Percentiles rank a stretch among this genome's conserved stretches.
These are phyloP conservation scores for Elymus sibiricus DNA, from an alignment of 176 grass and related monocot genomes.

Conservation along the genomic window DNA sequence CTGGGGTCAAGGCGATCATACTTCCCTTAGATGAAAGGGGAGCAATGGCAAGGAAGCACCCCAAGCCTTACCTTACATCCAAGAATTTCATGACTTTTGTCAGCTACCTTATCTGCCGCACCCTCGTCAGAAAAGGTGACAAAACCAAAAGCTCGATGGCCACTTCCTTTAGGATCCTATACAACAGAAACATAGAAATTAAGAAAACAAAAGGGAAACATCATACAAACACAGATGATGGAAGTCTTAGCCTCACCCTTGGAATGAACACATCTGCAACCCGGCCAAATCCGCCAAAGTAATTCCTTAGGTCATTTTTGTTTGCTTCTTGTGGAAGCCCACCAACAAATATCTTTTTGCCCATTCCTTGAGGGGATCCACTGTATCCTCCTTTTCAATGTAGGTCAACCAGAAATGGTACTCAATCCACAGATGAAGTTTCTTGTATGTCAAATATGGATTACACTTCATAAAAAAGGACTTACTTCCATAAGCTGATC, in stretches of 20 bases:
- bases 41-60: neutral
- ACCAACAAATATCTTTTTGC: slow-evolving; percentile 96
- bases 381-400: slow-evolving; percentile 29
- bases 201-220: neutral
- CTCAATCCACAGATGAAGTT: neutral
- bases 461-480: neutral
- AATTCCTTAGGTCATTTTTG: slow-evolving; percentile 78
- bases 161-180: slow-evolving; percentile 97
- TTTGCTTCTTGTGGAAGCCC: slow-evolving; percentile 88
- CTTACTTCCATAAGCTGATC: slow-evolving; percentile 73
- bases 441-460: neutral
- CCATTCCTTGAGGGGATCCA: slow-evolving; percentile 49
- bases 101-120: slow-evolving; percentile 77
- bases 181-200: neutral
- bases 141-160: slow-evolving; percentile 90
- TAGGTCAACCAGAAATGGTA: neutral
- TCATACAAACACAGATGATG: neutral
- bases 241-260: slow-evolving; percentile 43
- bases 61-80: slow-evolving; percentile 66
- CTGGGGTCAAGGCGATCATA: neutral
- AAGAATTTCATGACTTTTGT: slow-evolving; percentile 85
- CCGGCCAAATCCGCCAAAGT: slow-evolving; percentile 82
- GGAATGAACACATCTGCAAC: slow-evolving; percentile 86
- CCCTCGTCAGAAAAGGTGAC: slow-evolving; percentile 91
- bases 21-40: neutral